Evolutionary conservation across 106 monocot genomes (phyloP), one percentile per base, ranked within the genome.

Genomic region (Dendrobium huoshanense): DNA sequence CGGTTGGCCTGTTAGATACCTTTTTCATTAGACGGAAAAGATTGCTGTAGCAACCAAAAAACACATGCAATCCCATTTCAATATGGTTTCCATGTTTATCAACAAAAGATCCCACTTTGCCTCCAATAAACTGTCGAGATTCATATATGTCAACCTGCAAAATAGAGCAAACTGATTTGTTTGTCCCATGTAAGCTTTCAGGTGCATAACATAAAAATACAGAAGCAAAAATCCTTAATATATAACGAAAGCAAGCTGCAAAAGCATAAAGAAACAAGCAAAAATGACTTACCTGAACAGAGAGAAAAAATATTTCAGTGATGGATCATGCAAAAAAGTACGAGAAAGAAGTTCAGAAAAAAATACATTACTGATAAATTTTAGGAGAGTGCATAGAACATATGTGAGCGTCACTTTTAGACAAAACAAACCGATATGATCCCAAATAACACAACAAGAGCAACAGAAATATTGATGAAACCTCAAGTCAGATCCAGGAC

Each of bases 21-120:
- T 97, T 97, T 82, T 97, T 97, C 97, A 97, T 81, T 18, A 97
- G 88, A 77, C 97, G 90, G 72, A 94, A 97, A 81, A 97, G 97
- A 90, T 97, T 97, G 85, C 73, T 97, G 68, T 97, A 97, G 86
- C 97, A 97, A 75, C 97, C 97, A 83, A 97, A 97, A 81, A 97
- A 97, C 61, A 97, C 97, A 83, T 97, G 97, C 47, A 97, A 77
- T 27, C 97, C 97, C 97, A 97, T 97, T 68, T 97, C 97, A 77
- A 97, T 88, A 85, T 97, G 97, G 79, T 97, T 97, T 61, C 94
- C 97, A 55, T 77, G 77, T 80, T 90, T 97, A 82, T 97, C 97
- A 65, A 97, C 90, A 85, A 91, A 97, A 13, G 97, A 97, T 48
- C 92, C 97, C 11, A 97, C 97, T 89, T 97, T 97, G 22, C 97